Evolutionary conservation across 495 filamentous ascomycete genomes (phyloP).

Genomic region (Aspergillus sclerotiicarbonarius): DNA sequence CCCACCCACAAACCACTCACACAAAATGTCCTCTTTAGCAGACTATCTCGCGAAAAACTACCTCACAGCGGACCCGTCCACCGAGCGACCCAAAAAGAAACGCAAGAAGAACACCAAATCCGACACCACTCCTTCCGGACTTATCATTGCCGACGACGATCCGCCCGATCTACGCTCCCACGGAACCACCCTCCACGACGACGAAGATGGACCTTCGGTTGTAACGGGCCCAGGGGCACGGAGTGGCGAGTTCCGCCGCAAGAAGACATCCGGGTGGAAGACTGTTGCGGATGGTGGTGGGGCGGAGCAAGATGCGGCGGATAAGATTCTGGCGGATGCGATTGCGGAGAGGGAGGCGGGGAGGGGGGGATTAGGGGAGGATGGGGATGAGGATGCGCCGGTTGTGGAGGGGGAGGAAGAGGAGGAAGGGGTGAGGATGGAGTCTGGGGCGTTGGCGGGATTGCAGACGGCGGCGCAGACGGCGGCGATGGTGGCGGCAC

Average conservation of each 20-base stretch:
- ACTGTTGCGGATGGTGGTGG: conserved; percentile 52
- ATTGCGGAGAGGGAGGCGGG: conserved; percentile 57
- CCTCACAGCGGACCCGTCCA: conserved; percentile 65
- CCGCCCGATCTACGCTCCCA: conserved; percentile 63
- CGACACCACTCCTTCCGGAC: conserved; percentile 54
- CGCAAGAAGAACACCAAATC: conserved; percentile 79
- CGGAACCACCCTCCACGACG: conserved; percentile 44
- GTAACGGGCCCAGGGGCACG: conserved; percentile 50
- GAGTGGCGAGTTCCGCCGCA: conserved; percentile 69
- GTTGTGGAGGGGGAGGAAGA: conserved; percentile 30
- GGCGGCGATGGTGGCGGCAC: conserved; percentile 73
- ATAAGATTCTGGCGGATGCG: conserved; percentile 77
- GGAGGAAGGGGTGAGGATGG: conserved; percentile 54
- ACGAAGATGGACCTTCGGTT: conserved; percentile 39
- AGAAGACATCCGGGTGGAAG: conserved; percentile 79
- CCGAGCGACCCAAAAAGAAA: conserved; percentile 67
- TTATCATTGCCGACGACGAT: conserved; percentile 93
- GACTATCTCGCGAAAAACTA: conserved; percentile 95
- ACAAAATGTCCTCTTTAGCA: conserved; percentile 53
- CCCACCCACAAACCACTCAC: not conserved
- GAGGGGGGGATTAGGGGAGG: conserved; percentile 38
- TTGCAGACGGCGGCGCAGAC: conserved; percentile 77
- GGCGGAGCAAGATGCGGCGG: conserved; percentile 60
- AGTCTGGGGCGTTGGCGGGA: conserved; percentile 80
- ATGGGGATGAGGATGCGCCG: conserved; percentile 48